A percentile compares a stretch with the other conserved stretches of the same genome.
Evolutionary conservation across 2,329 filamentous ascomycete genomes (phyloP).

Genomic region (Rutstroemia sp.): DNA sequence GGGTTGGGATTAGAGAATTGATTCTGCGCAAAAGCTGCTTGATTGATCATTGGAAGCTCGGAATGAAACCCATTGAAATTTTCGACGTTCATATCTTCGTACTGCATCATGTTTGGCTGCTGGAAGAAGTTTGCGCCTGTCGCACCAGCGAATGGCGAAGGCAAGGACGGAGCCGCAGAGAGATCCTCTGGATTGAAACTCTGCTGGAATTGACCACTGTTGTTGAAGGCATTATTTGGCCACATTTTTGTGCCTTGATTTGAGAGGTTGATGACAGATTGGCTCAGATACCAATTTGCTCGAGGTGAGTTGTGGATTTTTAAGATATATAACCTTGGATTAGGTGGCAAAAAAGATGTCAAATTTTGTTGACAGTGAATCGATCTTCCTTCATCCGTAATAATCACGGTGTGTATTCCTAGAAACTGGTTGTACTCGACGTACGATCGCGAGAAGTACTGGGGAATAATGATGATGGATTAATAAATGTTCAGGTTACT

Average conservation of each 20-base stretch:
- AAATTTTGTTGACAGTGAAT: no score
- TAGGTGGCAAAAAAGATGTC: no score
- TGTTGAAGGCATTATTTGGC: slow-evolving; percentile 23
- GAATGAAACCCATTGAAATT: slow-evolving; percentile 16
- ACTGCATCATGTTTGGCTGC: slow-evolving; percentile 15
- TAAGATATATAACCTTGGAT: no score
- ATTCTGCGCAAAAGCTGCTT: slow-evolving; percentile 20
- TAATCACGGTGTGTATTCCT: no score
- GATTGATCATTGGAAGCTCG: slow-evolving; percentile 19
- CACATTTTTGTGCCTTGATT: slow-evolving; percentile 18
- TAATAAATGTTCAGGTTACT: no score
- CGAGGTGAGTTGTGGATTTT: no score
- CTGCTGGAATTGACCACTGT: slow-evolving; percentile 18
- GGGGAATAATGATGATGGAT: no score
- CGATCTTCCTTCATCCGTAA: no score
- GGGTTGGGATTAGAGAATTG: slow-evolving; percentile 15
- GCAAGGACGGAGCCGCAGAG: not conserved
- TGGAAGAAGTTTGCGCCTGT: slow-evolving; percentile 17
- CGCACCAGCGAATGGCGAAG: slow-evolving; percentile 12
- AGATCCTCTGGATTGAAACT: slow-evolving; percentile 23
- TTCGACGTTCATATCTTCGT: slow-evolving; percentile 14
- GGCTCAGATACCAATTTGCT: not conserved
- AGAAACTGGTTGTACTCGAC: no score
- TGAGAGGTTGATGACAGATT: not conserved
- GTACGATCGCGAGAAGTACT: no score